Base-by-base conservation (phyloP, 2,329 filamentous ascomycete genomes). In the Penicillium palitans region DNA sequence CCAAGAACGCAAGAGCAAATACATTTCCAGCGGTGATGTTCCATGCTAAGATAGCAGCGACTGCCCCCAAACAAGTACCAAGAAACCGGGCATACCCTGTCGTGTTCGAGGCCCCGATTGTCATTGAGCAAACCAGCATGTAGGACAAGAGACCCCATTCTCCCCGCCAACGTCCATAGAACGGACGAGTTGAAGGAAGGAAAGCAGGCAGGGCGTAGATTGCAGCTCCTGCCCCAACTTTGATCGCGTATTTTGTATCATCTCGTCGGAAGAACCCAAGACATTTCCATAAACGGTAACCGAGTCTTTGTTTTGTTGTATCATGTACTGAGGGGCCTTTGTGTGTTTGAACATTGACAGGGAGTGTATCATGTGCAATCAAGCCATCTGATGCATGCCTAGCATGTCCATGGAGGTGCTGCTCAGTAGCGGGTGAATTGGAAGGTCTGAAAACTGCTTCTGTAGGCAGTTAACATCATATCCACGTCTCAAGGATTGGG, bases 61-160 rank as follows among this genome's bases (percentile, higher is more conserved):
- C 72, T 7, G 91, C 92, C 19, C 95, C 95, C 39, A 96, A 81
- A 35, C 91, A 81, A 1, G 93, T 99, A 57, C 93, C 95, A 9
- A 91, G 80, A 71, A 98, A 93, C 66, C 95, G 87, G 49, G 93
- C 87, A 69, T 87, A 87, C 4, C 92, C 93, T 0, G 93, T 97
- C 1, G 93, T 96, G 74, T 98, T 99, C 25, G 92, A 91, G 8
- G 95, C 92, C 29, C 95, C 95, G 24, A 97, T 93, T 0, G 93
- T 99, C 92, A 97, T 98, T 39, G 90, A 92, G 72, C 93, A 96
- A 25, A 99, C 95, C 70, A 98, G 87, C 93, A 98, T 98, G 79
- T 96, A 98, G 0, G 92, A 96, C 55, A 99, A 76, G 2, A 99
- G 81, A 24, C 95, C 95, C 95, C 95, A 99, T 81, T 99, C 95